Percentiles rank a stretch among this genome's conserved stretches.
phyloP scores from a whole-genome alignment of 148 eudicot species.

The Camellia lanceoleosa region DNA sequence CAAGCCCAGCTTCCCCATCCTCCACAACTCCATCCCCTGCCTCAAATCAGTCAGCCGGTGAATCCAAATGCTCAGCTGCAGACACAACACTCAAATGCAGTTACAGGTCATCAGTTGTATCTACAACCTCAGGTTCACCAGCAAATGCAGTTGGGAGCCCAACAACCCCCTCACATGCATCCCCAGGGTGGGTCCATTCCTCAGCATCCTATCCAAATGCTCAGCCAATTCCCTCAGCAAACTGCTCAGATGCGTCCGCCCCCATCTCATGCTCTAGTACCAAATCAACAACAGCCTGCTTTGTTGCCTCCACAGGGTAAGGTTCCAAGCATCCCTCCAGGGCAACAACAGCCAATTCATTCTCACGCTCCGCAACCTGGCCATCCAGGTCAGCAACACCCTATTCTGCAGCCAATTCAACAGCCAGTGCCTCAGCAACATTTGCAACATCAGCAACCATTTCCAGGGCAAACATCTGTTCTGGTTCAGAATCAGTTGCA shows the following conservation, averaged over 20 bases:
- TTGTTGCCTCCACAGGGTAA: constrained; percentile 51
- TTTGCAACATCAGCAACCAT: constrained; percentile 55
- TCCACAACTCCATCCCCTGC: constrained; percentile 31
- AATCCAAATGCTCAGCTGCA: constrained; percentile 24
- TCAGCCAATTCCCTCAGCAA: constrained; percentile 57
- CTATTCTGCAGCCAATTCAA: constrained; percentile 54
- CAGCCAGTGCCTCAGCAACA: constrained; percentile 49
- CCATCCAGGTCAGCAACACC: constrained; percentile 50
- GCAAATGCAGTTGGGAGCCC: constrained; percentile 47
- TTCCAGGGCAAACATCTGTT: constrained; percentile 36
- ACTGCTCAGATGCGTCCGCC: constrained; percentile 54
- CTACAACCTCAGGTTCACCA: constrained; percentile 44
- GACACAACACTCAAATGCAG: constrained; percentile 26
- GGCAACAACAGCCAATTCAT: constrained; percentile 37
- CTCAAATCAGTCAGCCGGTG: constrained; percentile 22
- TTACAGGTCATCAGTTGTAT: constrained; percentile 34
- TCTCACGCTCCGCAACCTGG: constrained; percentile 57
- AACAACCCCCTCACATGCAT: constrained; percentile 37
- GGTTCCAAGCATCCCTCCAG: constrained; percentile 35
- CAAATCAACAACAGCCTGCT: constrained; percentile 51
- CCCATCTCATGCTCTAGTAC: constrained; percentile 40
- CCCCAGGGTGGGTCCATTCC: constrained; percentile 41
- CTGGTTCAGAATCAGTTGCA: constrained; percentile 26
- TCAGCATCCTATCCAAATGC: constrained; percentile 43
- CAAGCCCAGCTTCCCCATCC: constrained; percentile 44